Evolutionary conservation across 352 stramenopile species (phyloP), one percentile per base, ranked within the genome.

Genomic region (Elongisporangium prolatum): DNA sequence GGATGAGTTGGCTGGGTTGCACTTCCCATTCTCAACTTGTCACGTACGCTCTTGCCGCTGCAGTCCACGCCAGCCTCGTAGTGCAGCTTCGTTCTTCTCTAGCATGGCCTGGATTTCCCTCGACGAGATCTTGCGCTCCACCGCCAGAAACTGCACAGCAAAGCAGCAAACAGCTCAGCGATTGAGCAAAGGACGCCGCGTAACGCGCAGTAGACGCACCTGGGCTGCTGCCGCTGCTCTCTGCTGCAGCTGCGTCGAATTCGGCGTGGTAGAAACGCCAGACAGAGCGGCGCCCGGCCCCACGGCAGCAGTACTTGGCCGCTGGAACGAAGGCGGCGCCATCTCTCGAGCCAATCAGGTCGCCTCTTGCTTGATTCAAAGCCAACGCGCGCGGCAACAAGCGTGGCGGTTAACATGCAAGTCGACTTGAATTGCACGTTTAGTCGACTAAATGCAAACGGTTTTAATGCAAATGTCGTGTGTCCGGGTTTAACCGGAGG

Each of bases 51-150:
- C 74, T 56, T 90, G 80, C 20, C 84, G 74, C 47, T 91, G 77
- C 21, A 94, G 76, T 44, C 68, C 66, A 10, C 81, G 88, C 85
- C 85, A 94, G 37, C 72, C 75, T 48, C 76, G 79, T 3, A 94
- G 56, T n/a, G 82, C 80, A 17, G 72, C 69, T 57, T 94, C 85
- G 60, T 94, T 94, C 67, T 92, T 92, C 59, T 94, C 83, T n/a
- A 94, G 72, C 80, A 93, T 89, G 44, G 66, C 63, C 57, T 94
- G 83, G 8, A 94, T 89, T 57, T 94, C 85, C 13, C 60, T 68
- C 21, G 72, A 72, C 18, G 80, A 80, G 6, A 84, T 47, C 50
- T 83, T 84, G 21, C 80, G 74, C 56, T 87, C 75, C 14, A 74
- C 61, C 18, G 61, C 48, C 14, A 85, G 51, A 49, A 80, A 64